Conservation (phyloP, 108 stramenopile species). For the Nitzschia sp. region DNA sequence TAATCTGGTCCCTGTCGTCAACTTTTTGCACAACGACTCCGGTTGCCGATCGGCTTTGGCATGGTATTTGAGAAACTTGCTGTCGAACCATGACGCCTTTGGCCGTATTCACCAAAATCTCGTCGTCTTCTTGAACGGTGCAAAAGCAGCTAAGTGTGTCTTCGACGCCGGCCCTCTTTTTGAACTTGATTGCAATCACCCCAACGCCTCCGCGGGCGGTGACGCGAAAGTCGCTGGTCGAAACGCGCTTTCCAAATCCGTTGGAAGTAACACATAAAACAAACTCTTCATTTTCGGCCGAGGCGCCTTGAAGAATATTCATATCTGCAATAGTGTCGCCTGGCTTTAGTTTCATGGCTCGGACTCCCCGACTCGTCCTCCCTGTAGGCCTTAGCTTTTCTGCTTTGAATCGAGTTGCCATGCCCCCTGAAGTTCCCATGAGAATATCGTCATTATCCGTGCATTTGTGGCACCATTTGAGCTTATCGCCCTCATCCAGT, state of each 20-base stretch:
- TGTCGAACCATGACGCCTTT: constrained; percentile 93
- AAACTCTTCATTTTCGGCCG: constrained; percentile 30
- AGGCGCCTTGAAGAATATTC: constrained; percentile 59
- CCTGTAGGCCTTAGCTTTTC: constrained; percentile 75
- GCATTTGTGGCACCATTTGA: constrained; percentile 87
- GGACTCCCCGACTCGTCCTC: constrained; percentile 84
- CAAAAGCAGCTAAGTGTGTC: constrained; percentile 79
- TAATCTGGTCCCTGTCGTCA: constrained; percentile 76
- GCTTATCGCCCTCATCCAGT: constrained; percentile 85
- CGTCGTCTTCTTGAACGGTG: constrained; percentile 85
- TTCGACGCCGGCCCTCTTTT: constrained; percentile 36
- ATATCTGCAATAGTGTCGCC: constrained; percentile 88
- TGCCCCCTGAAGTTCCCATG: constrained; percentile 80
- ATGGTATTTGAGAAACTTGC: constrained; percentile 71
- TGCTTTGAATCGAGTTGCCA: constrained; percentile 77
- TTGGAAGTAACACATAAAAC: constrained; percentile 78
- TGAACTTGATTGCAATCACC: constrained; percentile 93
- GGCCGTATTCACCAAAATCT: constrained; percentile 84
- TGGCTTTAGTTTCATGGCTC: constrained; percentile 83
- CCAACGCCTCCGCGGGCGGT: constrained; percentile 82
- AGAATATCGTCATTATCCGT: constrained; percentile 83
- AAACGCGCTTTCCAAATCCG: constrained; percentile 92
- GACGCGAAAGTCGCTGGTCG: constrained; percentile 72
- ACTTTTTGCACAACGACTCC: constrained; percentile 91
- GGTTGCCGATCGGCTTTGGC: constrained; percentile 82